Base-by-base conservation (phyloP, 805 yeast species). In the Alloascoidea africana region DNA sequence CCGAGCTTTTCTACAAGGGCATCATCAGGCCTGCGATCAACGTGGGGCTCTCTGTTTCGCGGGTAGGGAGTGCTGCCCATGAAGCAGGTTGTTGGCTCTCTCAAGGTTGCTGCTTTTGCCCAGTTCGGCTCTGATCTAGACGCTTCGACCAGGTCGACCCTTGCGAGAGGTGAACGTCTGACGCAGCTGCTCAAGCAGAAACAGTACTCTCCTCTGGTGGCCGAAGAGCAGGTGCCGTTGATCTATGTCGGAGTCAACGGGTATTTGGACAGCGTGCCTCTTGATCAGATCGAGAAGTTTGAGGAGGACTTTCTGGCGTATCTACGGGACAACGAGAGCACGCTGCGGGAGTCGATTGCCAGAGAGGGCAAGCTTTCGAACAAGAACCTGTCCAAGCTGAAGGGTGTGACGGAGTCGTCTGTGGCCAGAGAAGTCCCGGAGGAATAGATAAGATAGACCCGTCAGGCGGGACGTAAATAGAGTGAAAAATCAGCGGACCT, bases 31-130 rank as follows among this genome's bases (percentile, higher is more conserved):
- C 98, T 62, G 97, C 98, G 60, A 89, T 89, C 60, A 89, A 89
- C 70, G 97, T 89, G 67, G 98, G 98, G 87, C 79, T 89, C 60
- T 91, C 97, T 58, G 98, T 89, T 57, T 91, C 98, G 59, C 94
- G 98, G 77, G 98, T 91, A 73, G 98, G 98, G 72, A 89, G 97
- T 50, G 98, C 98, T 59, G 98, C 98, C 59, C 98, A 85, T 91
- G 93, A 91, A 91, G 73, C 97, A 91, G 77, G 97, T 91, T 69
- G 98, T 98, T 54, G 99, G 98, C 81, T 91, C 98, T 54, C 82
- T 91, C 72, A 91, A 91, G 71, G 98, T 91, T 58, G 98, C 98
- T 64, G 98, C 99, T 59, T 91, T 91, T 68, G 98, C 99, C 58
- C 99, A 91, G 77, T 91, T 91, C 77, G 99, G 99, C 80, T 91